A percentile compares a stretch with the other conserved stretches of the same genome.
Conservation (phyloP, 1,284 basidiomycete species). For the Grifola frondosa region DNA sequence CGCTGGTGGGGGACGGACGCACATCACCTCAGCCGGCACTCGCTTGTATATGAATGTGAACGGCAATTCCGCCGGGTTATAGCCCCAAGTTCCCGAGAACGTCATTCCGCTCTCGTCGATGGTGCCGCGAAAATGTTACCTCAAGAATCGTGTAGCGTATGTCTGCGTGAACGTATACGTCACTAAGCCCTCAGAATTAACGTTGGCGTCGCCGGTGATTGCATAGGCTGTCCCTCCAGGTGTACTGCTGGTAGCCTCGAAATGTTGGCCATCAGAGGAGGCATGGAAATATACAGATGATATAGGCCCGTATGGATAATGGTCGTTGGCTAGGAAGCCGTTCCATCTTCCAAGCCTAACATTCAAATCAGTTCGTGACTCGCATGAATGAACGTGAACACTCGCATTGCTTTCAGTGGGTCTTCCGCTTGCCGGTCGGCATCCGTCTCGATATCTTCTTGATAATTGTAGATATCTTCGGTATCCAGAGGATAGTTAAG, state of each 20-base stretch:
- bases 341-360: slow-evolving; percentile 14
- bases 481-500: slow-evolving; percentile 20
- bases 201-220: background rate
- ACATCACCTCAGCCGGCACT: slow-evolving; percentile 4
- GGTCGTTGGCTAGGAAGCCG: slow-evolving; percentile 2
- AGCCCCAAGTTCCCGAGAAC: slow-evolving; percentile 12
- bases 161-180: slow-evolving; percentile 1
- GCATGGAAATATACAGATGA: slow-evolving; percentile 5
- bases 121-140: slow-evolving; percentile 8
- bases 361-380: too few relatives aligned
- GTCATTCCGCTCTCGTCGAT: slow-evolving; percentile 10
- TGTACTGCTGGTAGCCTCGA: background rate
- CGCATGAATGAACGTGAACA: background rate
- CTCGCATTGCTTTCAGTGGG: slow-evolving; percentile 5
- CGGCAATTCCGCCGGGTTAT: background rate
- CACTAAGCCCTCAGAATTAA: slow-evolving; percentile 2
- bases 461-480: background rate
- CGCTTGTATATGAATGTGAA: slow-evolving; percentile 11
- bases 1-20: slow-evolving; percentile 10
- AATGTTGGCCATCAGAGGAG: background rate
- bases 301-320: slow-evolving; percentile 5
- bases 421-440: slow-evolving; percentile 23
- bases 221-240: background rate
- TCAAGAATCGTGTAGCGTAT: background rate
- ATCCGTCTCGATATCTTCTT: background rate